Percentiles rank a stretch among this genome's conserved stretches.
phyloP scores from a whole-genome alignment of 2,329 filamentous ascomycete species.

The Alternaria ethzedia region DNA sequence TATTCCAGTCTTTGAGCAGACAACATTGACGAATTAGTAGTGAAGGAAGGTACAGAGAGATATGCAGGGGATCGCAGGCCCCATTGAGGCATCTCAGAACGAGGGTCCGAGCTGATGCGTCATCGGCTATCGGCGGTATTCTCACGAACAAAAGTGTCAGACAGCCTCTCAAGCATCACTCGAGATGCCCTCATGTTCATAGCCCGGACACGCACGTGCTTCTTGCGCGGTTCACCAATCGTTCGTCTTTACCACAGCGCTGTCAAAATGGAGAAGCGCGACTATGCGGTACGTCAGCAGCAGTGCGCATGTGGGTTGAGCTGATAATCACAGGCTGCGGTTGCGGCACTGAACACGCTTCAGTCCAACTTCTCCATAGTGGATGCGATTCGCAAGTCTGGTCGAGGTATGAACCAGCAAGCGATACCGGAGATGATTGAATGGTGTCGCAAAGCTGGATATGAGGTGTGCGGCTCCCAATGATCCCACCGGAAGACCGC shows the following conservation, averaged over 20 bases:
- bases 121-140: slow-evolving; percentile 33
- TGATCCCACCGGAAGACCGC: not conserved
- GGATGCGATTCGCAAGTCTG: slow-evolving; percentile 77
- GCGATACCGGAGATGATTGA: slow-evolving; percentile 83
- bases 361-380: slow-evolving; percentile 81
- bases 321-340: slow-evolving; percentile 63
- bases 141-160: slow-evolving; percentile 20
- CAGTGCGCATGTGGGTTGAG: not conserved
- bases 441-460: slow-evolving; percentile 78
- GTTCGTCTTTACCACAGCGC: slow-evolving; percentile 23
- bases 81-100: not conserved
- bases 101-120: slow-evolving; percentile 14
- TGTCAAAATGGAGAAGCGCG: slow-evolving; percentile 39
- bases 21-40: not conserved
- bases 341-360: slow-evolving; percentile 75
- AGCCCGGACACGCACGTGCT: slow-evolving; percentile 28
- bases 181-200: slow-evolving; percentile 42
- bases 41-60: not conserved
- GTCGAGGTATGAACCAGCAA: slow-evolving; percentile 72
- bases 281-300: slow-evolving; percentile 42
- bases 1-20: not conserved
- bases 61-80: not conserved
- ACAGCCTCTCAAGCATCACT: slow-evolving; percentile 6
- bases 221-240: slow-evolving; percentile 15
- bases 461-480: slow-evolving; percentile 64